Conservation (phyloP, 1,284 basidiomycete species). For the Erythrobasidium hasegawianum region DNA sequence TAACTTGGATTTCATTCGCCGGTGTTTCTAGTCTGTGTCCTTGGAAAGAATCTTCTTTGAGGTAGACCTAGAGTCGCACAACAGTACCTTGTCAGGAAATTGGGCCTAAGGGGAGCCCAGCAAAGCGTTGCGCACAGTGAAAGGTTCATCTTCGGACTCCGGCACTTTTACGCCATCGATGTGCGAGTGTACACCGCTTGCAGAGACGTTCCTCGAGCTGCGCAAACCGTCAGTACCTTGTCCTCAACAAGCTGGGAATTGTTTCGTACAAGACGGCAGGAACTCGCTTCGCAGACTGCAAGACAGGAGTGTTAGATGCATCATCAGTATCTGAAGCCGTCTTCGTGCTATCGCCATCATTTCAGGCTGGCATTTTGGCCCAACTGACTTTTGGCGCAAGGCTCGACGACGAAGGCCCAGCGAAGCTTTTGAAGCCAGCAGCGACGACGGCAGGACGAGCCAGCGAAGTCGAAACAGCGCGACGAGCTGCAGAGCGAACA, state of each 20-base stretch:
- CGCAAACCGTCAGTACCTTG: not conserved
- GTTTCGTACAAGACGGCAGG: too few species aligned
- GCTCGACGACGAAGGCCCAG: conserved; percentile 22
- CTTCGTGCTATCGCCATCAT: too few species aligned
- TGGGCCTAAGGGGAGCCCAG: not conserved
- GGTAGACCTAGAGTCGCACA: conserved; percentile 55
- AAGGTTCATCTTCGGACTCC: conserved; percentile 26
- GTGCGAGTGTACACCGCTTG: conserved; percentile 24
- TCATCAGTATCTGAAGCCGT: too few species aligned
- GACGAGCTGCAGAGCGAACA: conserved; percentile 24
- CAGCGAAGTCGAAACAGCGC: conserved; percentile 9
- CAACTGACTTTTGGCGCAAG: not conserved
- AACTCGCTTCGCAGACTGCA: too few species aligned
- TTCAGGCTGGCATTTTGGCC: too few species aligned
- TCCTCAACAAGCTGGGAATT: too few species aligned
- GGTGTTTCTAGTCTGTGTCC: conserved; percentile 76
- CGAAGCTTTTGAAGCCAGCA: conserved; percentile 26
- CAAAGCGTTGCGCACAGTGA: conserved; percentile 16
- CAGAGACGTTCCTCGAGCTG: conserved; percentile 20
- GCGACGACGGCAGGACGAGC: conserved; percentile 16
- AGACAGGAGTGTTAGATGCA: too few species aligned
- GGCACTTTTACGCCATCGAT: conserved; percentile 32
- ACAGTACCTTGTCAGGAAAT: not conserved
- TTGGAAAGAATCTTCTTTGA: conserved; percentile 88
- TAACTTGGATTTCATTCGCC: conserved; percentile 71